phyloP scores from a whole-genome alignment of 495 filamentous ascomycete genomes.

The Penicillium waksmanii region DNA sequence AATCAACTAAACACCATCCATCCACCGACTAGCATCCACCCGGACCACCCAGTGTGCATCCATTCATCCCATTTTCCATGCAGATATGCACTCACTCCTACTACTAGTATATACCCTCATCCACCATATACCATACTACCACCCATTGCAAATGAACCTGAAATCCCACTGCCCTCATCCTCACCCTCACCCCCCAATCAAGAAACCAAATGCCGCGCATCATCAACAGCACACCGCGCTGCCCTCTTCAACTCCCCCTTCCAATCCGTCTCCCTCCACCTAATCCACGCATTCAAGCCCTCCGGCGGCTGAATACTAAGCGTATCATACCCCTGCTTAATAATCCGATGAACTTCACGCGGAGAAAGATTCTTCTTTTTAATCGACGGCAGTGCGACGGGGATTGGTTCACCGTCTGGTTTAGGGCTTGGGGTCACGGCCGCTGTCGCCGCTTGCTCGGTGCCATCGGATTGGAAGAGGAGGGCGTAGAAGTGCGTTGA shows the following conservation, averaged over 20 bases:
- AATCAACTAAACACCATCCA: background rate
- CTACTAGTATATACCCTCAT: background rate
- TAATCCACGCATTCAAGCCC: conserved; percentile 78
- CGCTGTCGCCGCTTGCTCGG: conserved; percentile 19
- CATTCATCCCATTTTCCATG: background rate
- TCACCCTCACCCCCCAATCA: conserved; percentile 19
- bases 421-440: conserved; percentile 24
- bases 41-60: background rate
- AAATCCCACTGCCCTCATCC: background rate
- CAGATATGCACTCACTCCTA: background rate
- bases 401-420: conserved; percentile 27
- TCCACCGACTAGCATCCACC: background rate
- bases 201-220: conserved; percentile 47
- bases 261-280: conserved; percentile 68
- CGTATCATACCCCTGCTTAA: conserved; percentile 95
- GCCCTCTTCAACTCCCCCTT: conserved; percentile 80
- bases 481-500: conserved; percentile 85
- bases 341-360: conserved; percentile 82
- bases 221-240: conserved; percentile 69
- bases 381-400: conserved; percentile 36
- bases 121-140: background rate
- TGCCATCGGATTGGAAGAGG: conserved; percentile 64
- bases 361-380: conserved; percentile 71
- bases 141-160: background rate
- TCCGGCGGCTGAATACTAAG: conserved; percentile 84